Percentiles rank a stretch among this genome's conserved stretches.
These are phyloP conservation scores for Sporisorium scitamineum DNA, from an alignment of 1,284 basidiomycete genomes.

Conservation along the genomic window DNA sequence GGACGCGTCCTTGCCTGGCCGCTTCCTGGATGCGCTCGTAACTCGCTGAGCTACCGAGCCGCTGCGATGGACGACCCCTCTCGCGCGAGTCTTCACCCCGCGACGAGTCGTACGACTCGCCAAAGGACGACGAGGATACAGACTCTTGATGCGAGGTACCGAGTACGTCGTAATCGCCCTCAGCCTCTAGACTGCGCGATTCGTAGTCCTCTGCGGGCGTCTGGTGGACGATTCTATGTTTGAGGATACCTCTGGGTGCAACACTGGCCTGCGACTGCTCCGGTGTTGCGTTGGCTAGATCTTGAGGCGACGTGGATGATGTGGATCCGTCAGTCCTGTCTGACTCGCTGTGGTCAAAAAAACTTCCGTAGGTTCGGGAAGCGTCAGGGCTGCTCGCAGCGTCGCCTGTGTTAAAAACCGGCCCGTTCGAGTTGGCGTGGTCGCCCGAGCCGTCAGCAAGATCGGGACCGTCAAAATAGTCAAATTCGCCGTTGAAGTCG, in stretches of 20 bases:
- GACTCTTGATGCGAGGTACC: conserved; percentile 42
- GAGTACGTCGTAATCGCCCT: conserved; percentile 45
- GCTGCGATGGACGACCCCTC: conserved; percentile 55
- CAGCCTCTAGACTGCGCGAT: conserved; percentile 32
- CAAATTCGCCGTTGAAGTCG: conserved; percentile 74
- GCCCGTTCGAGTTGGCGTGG: conserved; percentile 33
- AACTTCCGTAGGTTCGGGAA: conserved; percentile 50
- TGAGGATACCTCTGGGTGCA: conserved; percentile 56
- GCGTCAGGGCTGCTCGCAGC: conserved; percentile 55
- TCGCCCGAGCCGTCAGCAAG: conserved; percentile 61
- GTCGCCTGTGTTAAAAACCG: conserved; percentile 56
- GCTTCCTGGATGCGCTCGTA: conserved; percentile 64
- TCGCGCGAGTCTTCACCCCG: conserved; percentile 44
- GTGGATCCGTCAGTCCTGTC: conserved; percentile 50
- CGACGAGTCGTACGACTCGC: conserved; percentile 35
- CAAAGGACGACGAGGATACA: conserved; percentile 28
- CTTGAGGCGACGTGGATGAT: conserved; percentile 54
- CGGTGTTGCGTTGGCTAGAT: conserved; percentile 43
- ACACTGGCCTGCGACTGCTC: conserved; percentile 49
- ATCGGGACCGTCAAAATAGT: conserved; percentile 77
- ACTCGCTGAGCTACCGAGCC: conserved; percentile 57
- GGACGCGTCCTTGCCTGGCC: conserved; percentile 30
- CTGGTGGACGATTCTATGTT: conserved; percentile 48
- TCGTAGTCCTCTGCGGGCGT: conserved; percentile 40
- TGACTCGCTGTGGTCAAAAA: conserved; percentile 55